Evolutionary conservation across 345 rosid genomes (phyloP), one percentile per base, ranked within the genome.

Genomic region (Bruguiera gymnorhiza): DNA sequence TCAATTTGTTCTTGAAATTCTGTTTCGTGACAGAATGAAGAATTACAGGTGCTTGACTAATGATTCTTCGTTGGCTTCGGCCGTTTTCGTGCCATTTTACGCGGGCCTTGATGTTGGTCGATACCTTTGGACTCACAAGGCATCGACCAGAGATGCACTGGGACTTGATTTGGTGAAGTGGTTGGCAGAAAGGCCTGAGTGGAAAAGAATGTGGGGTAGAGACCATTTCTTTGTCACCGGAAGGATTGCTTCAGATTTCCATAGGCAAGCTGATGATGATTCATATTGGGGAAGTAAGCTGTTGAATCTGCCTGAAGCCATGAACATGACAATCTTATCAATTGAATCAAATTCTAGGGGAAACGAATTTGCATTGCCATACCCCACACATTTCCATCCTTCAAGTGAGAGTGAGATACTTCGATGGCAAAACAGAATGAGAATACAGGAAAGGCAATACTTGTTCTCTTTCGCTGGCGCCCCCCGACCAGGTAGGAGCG

Each of bases 341-440:
- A 58, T 69, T 6, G 78, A 75, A 37, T n/a, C 73, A 5, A 75
- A 43, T 21, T 60, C 70, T 0, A 58, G 57, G 73, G 65, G 61
- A 36, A 75, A 75, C 21, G 69, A 75, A 37, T 57, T 75, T 24
- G 65, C 78, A 16, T 20, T 75, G 50, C 74, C 78, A 46, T 75
- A 75, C 39, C 78, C 74, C 18, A 63, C 73, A 0, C 55, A 75
- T 52, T 75, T 75, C 54, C 78, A 75, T 36, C 78, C 73, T 16
- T 10, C 65, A 4, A 43, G 4, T 19, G 69, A 63, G 9, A 16
- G 20, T 13, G 60, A 75, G 60, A 39, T 58, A 15, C 10, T 43
- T 13, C 54, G 64, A 59, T 75, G 78, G 78, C 73, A 69, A 23
- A 56, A 56, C 15, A 31, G 61, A 18, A 64, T 64, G 51, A 65